Base-by-base conservation (phyloP, 208 protist species). In the Acanthamoeba polyphaga region DNA sequence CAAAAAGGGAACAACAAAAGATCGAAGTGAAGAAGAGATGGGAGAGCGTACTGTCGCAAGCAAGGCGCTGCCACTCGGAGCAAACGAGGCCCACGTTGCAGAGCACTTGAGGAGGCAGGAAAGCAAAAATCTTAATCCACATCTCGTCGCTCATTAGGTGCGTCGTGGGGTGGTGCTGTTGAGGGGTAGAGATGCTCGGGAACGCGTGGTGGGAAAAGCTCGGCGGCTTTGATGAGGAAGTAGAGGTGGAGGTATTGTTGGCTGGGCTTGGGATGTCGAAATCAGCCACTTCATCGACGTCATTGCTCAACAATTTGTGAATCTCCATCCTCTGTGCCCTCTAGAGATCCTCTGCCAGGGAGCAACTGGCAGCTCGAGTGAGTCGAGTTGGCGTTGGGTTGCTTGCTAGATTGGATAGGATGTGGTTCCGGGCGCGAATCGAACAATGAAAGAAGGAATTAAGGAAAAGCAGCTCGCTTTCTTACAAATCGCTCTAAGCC, bases 71-170 rank as follows among this genome's bases (percentile, higher is more conserved):
- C 74, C 74, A 82, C 10, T 82, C 74, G 38, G 74, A 82, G 46
- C 74, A 82, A 27, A 82, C 74, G 22, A 82, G 46, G 19, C 74
- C 74, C 17, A 82, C 74, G 3, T 10, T 82, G 74, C 74, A 82
- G 22, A 82, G 74, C 38, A 53, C 74, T 32, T 82, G 74, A n/a
- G 74, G 74, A 24, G 74, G 74, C 15, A 82, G 74, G 74, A 82
- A 82, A 19, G 74, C 74, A 29, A 82, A 82, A 82, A 82, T 82
- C 46, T 82, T 82, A 17, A 82, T 53, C 74, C 74, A 82, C 74
- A 82, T 82, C 43, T 82, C 74, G 74, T 82, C 74, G 74, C 74
- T 82, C 74, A 82, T 82, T 22, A 53, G 38, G 32, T 22, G 38
- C 15, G 46, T 82, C 10, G 74, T 78, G 70, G 2, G 38, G 9